A percentile compares a stretch with the other conserved stretches of the same genome.
These are phyloP conservation scores for Botrytis aclada DNA, from an alignment of 2,329 filamentous ascomycete species.

Conservation along the genomic window DNA sequence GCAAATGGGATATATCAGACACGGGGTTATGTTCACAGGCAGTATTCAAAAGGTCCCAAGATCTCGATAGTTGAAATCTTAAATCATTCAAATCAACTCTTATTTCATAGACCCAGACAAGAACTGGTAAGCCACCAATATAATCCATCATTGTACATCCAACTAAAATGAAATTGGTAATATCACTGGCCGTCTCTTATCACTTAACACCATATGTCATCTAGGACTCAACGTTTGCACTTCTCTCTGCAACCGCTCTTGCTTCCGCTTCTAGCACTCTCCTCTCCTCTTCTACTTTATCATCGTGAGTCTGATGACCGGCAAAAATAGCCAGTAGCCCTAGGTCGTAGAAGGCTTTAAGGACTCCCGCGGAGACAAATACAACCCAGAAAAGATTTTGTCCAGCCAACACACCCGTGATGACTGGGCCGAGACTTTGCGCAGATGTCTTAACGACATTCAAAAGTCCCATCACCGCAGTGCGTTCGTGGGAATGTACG, in stretches of 20 bases:
- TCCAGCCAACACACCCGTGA: slow-evolving; percentile 62
- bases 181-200: background rate
- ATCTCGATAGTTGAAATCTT: background rate
- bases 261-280: slow-evolving; percentile 21
- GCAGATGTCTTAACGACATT: slow-evolving; percentile 66
- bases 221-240: slow-evolving; percentile 18
- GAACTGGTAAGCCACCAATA: background rate
- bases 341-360: slow-evolving; percentile 62
- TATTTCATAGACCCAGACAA: background rate
- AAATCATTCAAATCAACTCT: background rate
- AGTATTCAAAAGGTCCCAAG: background rate
- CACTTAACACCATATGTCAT: background rate
- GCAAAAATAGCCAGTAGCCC: slow-evolving; percentile 52
- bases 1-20: background rate
- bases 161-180: background rate
- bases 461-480: slow-evolving; percentile 67
- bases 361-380: slow-evolving; percentile 58
- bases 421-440: slow-evolving; percentile 58
- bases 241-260: slow-evolving; percentile 28
- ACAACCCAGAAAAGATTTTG: slow-evolving; percentile 57
- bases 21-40: background rate
- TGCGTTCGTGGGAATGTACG: slow-evolving; percentile 62
- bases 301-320: slow-evolving; percentile 35
- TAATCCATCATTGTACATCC: background rate
- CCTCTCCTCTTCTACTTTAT: slow-evolving; percentile 29